Evolutionary conservation across 108 stramenopile genomes (phyloP).

Genomic region (Schizochytrium sp.): DNA sequence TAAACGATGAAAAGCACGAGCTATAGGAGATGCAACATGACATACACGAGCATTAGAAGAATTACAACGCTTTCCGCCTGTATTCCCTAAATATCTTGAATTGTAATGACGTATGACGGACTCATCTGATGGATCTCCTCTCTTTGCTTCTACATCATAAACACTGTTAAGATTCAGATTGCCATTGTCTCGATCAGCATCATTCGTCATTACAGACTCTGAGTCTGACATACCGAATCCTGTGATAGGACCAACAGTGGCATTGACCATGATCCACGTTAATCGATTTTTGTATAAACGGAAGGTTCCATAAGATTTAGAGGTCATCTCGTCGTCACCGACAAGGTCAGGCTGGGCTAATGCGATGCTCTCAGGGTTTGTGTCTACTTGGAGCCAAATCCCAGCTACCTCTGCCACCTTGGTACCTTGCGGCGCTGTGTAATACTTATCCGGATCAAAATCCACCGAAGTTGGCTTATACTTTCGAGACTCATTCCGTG

Average conservation of each 20-base stretch:
- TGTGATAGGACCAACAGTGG: background rate
- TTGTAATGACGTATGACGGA: background rate
- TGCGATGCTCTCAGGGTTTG: conserved; percentile 14
- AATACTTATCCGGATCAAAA: background rate
- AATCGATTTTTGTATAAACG: conserved; percentile 30
- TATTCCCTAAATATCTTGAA: background rate
- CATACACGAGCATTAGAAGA: background rate
- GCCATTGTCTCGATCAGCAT: background rate
- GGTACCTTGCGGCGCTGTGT: conserved; percentile 7
- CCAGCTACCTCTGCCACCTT: conserved; percentile 30
- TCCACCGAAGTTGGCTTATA: background rate
- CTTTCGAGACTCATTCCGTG: background rate
- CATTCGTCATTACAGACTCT: background rate
- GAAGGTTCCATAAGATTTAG: conserved; percentile 5
- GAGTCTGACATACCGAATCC: background rate
- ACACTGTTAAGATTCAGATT: background rate
- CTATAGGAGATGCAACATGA: background rate
- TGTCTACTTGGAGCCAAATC: conserved; percentile 50
- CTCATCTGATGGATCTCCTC: background rate
- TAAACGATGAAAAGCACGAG: background rate
- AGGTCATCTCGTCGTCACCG: conserved; percentile 54
- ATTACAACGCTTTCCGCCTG: background rate
- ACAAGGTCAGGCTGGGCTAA: background rate
- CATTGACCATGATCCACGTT: conserved; percentile 28
- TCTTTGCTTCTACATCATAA: background rate